Percentiles rank a stretch among this genome's conserved stretches.
phyloP scores from a whole-genome alignment of 1,139 yeast species.

The Candida neerlandica region DNA sequence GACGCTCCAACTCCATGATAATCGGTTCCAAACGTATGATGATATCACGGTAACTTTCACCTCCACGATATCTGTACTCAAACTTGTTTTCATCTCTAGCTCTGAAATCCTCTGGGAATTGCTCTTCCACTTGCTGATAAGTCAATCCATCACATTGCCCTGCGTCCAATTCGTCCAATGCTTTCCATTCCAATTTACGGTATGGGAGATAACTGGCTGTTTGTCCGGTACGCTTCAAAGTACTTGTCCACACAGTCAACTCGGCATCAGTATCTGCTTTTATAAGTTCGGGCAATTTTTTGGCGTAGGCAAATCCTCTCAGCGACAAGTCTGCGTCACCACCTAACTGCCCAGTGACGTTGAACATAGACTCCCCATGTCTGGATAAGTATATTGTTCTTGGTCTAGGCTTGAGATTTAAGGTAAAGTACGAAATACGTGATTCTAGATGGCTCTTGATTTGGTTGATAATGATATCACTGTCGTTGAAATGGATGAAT shows the following conservation, averaged over 20 bases:
- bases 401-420: constrained; percentile 93
- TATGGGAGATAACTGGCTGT: constrained; percentile 85
- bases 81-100: constrained; percentile 96
- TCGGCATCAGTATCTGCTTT: constrained; percentile 38
- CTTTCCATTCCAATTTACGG: constrained; percentile 86
- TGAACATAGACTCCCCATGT: constrained; percentile 93
- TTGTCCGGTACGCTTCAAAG: constrained; percentile 88
- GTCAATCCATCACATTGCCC: constrained; percentile 98
- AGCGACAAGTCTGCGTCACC: constrained; percentile 90
- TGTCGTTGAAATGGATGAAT: constrained; percentile 2
- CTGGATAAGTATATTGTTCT: constrained; percentile 90
- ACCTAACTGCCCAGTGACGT: constrained; percentile 91
- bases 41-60: constrained; percentile 94
- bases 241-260: constrained; percentile 95
- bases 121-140: constrained; percentile 72
- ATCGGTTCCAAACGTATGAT: constrained; percentile 94
- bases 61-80: constrained; percentile 94
- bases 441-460: constrained; percentile 89
- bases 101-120: constrained; percentile 81
- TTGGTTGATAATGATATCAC: constrained; percentile 74
- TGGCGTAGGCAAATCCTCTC: constrained; percentile 85
- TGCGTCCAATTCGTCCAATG: constrained; percentile 94
- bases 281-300: constrained; percentile 64
- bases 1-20: constrained; percentile 96
- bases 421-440: constrained; percentile 90